phyloP scores from a whole-genome alignment of 208 protist genomes.

The Trichomonas tenax region DNA sequence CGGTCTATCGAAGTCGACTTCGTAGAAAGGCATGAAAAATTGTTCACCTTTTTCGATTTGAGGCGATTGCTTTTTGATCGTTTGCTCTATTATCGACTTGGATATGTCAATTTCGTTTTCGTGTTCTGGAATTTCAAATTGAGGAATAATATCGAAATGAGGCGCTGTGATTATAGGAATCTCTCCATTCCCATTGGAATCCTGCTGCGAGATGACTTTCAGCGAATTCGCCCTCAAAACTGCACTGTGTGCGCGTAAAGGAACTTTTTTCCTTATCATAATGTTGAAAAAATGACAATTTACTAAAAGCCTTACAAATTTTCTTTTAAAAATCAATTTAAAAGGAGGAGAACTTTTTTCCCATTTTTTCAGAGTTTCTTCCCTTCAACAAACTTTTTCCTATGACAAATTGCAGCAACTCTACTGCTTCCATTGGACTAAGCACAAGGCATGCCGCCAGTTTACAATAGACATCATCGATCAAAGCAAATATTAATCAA shows the following conservation, averaged over 20 bases:
- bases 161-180: neutral
- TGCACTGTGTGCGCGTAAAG: neutral
- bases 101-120: neutral
- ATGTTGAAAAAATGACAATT: too few relatives aligned
- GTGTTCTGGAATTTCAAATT: neutral
- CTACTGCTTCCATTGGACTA: too few relatives aligned
- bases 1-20: neutral
- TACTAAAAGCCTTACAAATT: too few relatives aligned
- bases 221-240: neutral
- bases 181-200: neutral
- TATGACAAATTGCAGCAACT: too few relatives aligned
- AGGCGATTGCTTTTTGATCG: neutral
- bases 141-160: neutral
- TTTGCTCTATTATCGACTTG: neutral
- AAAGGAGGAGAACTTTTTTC: too few relatives aligned
- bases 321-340: too few relatives aligned
- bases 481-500: too few relatives aligned
- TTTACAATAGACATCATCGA: too few relatives aligned
- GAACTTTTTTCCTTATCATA: neutral
- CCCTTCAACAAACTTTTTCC: too few relatives aligned
- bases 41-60: neutral
- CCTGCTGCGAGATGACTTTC: neutral
- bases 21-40: neutral
- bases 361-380: too few relatives aligned
- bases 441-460: too few relatives aligned